phyloP scores from a whole-genome alignment of 257 asterid species.

The Eustoma russellianum region DNA sequence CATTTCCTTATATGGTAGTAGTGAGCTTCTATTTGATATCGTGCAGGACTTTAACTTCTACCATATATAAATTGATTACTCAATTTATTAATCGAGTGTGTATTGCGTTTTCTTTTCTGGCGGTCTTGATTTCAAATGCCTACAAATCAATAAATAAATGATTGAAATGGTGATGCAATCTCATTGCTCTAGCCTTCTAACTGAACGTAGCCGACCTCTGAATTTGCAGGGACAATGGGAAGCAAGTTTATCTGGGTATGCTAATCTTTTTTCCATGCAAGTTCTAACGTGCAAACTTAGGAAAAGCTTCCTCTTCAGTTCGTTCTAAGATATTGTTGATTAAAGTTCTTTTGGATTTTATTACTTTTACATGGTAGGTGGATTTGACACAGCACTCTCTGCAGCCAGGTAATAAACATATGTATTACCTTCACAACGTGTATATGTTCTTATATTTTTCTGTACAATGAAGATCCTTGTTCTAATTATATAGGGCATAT shows the following conservation, averaged over 20 bases:
- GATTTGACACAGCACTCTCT: slow-evolving; percentile 94
- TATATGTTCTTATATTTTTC: too few relatives aligned
- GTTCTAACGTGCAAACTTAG: neutral
- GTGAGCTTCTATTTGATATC: too few relatives aligned
- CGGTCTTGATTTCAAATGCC: too few relatives aligned
- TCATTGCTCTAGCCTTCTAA: too few relatives aligned
- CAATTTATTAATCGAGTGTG: too few relatives aligned
- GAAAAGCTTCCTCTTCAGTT: neutral
- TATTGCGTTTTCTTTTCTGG: too few relatives aligned
- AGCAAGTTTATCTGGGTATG: slow-evolving; percentile 92
- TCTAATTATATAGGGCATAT: slow-evolving; percentile 53
- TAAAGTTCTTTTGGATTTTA: neutral
- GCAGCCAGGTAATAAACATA: slow-evolving; percentile 70
- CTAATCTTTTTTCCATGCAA: neutral
- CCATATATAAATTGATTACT: too few relatives aligned
- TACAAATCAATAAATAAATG: too few relatives aligned
- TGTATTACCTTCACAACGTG: neutral
- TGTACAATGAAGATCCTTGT: too few relatives aligned
- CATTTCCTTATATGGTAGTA: too few relatives aligned
- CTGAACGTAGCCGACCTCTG: neutral
- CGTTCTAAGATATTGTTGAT: neutral
- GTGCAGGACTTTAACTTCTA: too few relatives aligned
- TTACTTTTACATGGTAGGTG: slow-evolving; percentile 44
- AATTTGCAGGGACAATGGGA: slow-evolving; percentile 85
- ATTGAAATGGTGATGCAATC: too few relatives aligned